Evolutionary conservation across 495 filamentous ascomycete species (phyloP), one percentile per base, ranked within the genome.

Genomic region (Daldinia vernicosa): DNA sequence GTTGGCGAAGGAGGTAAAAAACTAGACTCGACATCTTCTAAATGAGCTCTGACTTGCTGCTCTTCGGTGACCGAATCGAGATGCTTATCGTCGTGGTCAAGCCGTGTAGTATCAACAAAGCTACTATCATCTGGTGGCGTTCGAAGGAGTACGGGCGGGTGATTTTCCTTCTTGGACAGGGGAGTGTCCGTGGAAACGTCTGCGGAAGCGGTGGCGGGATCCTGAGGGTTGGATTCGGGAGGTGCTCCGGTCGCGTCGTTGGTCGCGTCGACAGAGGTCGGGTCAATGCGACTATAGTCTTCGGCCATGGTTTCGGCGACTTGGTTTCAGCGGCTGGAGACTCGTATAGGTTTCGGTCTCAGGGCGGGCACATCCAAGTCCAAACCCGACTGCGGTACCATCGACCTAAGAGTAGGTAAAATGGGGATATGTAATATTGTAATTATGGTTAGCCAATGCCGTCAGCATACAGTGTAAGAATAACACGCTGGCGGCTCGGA

Each of bases 1-100:
- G 82, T 80, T 28, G 82, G 86, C 47, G 86, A 87, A 51, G 86
- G 85, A 27, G 85, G 84, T 40, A 94, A 58, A 70, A 97, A 96
- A 74, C 92, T 96, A 7, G 93, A 96, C 76, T 97, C 94, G 65
- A 95, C 87, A 75, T 97, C 93, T 82, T 92, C 90, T 63, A 97
- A 76, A 76, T 92, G 90, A 61, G 81, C 79, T 32, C 79, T 79
- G 14, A 83, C 80, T 35, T 78, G 78, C n/a, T 79, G 77, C 45
- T 76, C 75, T 52, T 85, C 83, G 60, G 81, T 80, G 35, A 84
- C 66, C 3, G 83, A 81, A 51, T 85, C 82, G 52, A 77, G 72
- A 35, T 72, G 69, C 65, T 76, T 65, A 63, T 74, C 74, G 12
- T 76, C 75, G 47, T 76, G 69, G 14, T 83, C 78, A 47, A 82